A percentile compares a stretch with the other conserved stretches of the same genome.
These are phyloP conservation scores for Sordariomycetes sp. DNA, from an alignment of 2,329 filamentous ascomycete species.

Conservation along the genomic window DNA sequence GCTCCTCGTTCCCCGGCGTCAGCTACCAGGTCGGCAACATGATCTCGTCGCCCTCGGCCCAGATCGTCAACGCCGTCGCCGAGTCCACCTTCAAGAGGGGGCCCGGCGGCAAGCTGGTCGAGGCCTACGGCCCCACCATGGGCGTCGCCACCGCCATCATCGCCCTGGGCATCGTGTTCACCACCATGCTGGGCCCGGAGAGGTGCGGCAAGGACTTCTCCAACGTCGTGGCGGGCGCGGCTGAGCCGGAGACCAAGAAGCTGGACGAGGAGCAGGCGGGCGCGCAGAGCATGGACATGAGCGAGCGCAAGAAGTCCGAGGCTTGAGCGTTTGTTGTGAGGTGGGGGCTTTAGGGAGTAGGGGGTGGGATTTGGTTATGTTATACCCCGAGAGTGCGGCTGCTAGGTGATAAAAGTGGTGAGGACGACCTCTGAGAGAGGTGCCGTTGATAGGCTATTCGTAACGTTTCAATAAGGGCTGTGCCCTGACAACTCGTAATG, in stretches of 20 bases:
- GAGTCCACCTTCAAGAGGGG: conserved; percentile 61
- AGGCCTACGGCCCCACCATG: conserved; percentile 74
- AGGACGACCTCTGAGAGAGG: neutral
- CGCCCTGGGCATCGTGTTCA: conserved; percentile 47
- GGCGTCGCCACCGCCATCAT: conserved; percentile 88
- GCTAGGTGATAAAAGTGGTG: neutral
- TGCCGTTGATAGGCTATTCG: neutral
- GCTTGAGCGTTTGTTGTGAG: neutral
- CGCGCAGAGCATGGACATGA: neutral
- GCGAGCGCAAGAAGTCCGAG: neutral
- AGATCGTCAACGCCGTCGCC: conserved; percentile 66
- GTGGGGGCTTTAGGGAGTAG: neutral
- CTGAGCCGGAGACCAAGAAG: neutral
- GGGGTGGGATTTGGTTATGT: neutral
- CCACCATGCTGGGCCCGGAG: conserved; percentile 54
- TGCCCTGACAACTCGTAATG: too few species aligned
- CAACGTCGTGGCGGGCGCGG: neutral
- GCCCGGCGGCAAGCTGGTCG: conserved; percentile 38
- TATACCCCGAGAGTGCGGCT: neutral
- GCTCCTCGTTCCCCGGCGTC: conserved; percentile 65
- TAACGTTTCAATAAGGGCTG: neutral
- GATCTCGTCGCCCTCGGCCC: conserved; percentile 56
- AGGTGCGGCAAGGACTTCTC: conserved; percentile 40
- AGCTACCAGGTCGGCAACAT: conserved; percentile 72
- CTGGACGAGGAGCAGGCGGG: neutral